Conservation (phyloP, 768 basidiomycete genomes). For the Candolleomyces eurysporus region DNA sequence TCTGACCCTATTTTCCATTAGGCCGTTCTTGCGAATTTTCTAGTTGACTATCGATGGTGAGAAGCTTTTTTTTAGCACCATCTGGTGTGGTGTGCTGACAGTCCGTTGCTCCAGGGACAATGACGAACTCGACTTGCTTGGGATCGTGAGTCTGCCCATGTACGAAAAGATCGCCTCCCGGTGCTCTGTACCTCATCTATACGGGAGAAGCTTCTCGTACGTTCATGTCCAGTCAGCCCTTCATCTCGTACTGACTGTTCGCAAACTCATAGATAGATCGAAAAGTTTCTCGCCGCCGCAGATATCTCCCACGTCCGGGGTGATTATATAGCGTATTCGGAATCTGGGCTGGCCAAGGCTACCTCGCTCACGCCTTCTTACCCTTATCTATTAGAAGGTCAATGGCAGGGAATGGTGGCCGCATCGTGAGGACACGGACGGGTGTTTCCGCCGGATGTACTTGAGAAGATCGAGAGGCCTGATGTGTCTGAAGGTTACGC, state of each 20-base stretch:
- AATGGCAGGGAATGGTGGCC: conserved; percentile 74
- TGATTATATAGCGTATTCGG: conserved; percentile 61
- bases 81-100: background rate
- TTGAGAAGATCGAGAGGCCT: conserved; percentile 60
- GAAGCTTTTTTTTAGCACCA: too few relatives aligned
- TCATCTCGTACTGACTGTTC: background rate
- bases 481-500: conserved; percentile 75
- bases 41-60: conserved; percentile 82
- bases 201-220: conserved; percentile 73
- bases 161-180: conserved; percentile 82
- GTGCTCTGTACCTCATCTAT: conserved; percentile 74
- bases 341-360: conserved; percentile 53
- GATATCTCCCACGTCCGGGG: conserved; percentile 50
- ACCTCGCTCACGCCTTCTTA: conserved; percentile 36
- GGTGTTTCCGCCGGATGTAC: conserved; percentile 54
- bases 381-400: conserved; percentile 56
- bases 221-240: conserved; percentile 22
- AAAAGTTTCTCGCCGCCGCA: conserved; percentile 50
- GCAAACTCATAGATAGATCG: conserved; percentile 32
- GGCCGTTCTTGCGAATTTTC: conserved; percentile 85
- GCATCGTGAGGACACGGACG: conserved; percentile 56
- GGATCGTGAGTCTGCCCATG: conserved; percentile 88
- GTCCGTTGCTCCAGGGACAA: conserved; percentile 45
- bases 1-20: conserved; percentile 16
- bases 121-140: conserved; percentile 86